Evolutionary conservation across 257 asterid genomes (phyloP).

Genomic region (Capsicum pubescens): DNA sequence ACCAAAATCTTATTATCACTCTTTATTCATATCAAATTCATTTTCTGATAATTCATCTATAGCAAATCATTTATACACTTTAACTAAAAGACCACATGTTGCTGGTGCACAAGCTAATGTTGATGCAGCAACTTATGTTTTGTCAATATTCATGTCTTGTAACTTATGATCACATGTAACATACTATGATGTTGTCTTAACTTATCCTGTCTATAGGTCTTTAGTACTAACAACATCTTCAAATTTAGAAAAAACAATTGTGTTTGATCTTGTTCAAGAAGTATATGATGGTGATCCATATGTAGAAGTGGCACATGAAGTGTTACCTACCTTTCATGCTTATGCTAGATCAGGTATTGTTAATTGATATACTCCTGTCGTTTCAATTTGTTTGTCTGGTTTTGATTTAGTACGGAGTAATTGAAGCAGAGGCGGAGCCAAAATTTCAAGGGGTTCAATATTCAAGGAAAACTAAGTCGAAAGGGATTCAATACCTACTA

Average conservation of each 20-base stretch:
- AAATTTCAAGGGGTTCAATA: no score
- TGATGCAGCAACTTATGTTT: constrained; percentile 75
- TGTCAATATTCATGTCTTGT: constrained; percentile 64
- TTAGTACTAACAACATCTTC: constrained; percentile 50
- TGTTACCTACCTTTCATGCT: constrained; percentile 68
- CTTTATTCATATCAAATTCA: constrained; percentile 60
- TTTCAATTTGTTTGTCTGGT: background rate
- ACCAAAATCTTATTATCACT: constrained; percentile 58
- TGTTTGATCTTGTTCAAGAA: constrained; percentile 63
- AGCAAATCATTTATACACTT: constrained; percentile 63
- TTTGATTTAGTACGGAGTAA: no score
- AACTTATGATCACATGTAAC: constrained; percentile 49
- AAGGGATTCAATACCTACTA: no score
- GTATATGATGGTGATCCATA: constrained; percentile 64
- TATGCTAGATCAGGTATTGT: constrained; percentile 66
- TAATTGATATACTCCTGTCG: background rate
- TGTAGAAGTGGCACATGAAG: constrained; percentile 57
- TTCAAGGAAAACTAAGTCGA: no score
- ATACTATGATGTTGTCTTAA: constrained; percentile 62
- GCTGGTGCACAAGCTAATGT: constrained; percentile 85
- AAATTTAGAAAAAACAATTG: constrained; percentile 42
- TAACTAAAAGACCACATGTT: constrained; percentile 79
- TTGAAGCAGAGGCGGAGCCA: no score
- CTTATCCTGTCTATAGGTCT: constrained; percentile 73
- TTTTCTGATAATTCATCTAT: constrained; percentile 58